These are phyloP conservation scores for Clitopilus hobsonii DNA, from an alignment of 768 basidiomycete species.

Conservation along the genomic window DNA sequence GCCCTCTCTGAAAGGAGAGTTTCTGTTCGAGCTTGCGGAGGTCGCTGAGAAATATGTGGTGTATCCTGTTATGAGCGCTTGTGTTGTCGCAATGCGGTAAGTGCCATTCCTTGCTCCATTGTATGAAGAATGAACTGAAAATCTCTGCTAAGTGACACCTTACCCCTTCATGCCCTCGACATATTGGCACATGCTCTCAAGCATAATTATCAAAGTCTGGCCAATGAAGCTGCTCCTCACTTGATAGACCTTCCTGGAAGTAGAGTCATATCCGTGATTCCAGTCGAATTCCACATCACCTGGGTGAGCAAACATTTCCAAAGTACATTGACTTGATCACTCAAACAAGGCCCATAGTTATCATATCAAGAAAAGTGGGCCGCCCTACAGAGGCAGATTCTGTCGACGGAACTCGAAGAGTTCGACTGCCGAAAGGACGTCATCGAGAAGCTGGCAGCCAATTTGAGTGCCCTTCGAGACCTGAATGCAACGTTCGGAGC, in stretches of 20 bases:
- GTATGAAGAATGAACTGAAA: neutral
- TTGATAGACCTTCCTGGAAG: neutral
- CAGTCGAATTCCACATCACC: neutral
- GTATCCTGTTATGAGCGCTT: conserved; percentile 20
- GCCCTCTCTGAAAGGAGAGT: conserved; percentile 8
- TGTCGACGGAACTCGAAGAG: too few relatives aligned
- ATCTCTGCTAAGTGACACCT: neutral
- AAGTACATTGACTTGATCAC: too few relatives aligned
- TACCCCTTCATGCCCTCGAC: neutral
- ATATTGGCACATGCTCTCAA: neutral
- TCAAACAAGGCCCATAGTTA: too few relatives aligned
- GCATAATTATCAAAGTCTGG: neutral
- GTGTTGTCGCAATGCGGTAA: conserved; percentile 20
- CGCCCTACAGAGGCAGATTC: too few relatives aligned
- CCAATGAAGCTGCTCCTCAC: neutral
- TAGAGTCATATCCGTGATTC: neutral
- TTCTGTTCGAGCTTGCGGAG: conserved; percentile 17
- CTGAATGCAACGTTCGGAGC: too few relatives aligned
- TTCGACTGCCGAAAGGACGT: too few relatives aligned
- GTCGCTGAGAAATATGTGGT: conserved; percentile 29
- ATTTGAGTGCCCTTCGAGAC: too few relatives aligned
- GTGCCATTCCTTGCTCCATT: neutral
- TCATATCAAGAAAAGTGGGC: too few relatives aligned
- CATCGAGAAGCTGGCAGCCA: too few relatives aligned
- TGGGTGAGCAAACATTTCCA: conserved; percentile 27